Evolutionary conservation across 176 grass and related monocot species (phyloP).

Genomic region (Oryza brachyantha): DNA sequence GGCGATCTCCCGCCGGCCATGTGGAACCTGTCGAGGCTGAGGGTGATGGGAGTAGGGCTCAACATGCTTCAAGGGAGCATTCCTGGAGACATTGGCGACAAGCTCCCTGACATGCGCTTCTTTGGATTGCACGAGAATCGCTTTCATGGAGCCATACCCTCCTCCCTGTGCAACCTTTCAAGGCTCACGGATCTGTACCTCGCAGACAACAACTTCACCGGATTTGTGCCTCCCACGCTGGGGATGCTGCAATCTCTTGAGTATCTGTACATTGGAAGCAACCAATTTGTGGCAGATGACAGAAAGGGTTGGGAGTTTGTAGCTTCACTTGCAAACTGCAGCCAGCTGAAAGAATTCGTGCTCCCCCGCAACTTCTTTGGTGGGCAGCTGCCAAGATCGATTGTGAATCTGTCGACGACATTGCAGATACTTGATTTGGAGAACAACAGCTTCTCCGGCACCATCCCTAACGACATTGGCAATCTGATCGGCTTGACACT

Average conservation of each 20-base stretch:
- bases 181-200: background rate
- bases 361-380: background rate
- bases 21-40: background rate
- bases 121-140: background rate
- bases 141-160: background rate
- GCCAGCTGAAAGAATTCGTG: accelerated
- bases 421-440: background rate
- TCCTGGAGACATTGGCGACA: background rate
- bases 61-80: background rate
- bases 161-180: background rate
- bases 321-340: constrained; percentile 1
- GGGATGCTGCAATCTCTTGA: background rate
- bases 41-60: background rate
- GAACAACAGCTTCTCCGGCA: background rate
- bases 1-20: background rate
- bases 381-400: background rate
- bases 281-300: background rate
- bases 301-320: background rate
- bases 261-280: background rate
- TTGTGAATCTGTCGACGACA: background rate
- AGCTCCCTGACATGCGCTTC: background rate
- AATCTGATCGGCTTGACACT: background rate
- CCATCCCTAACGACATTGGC: background rate
- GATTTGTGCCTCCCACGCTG: background rate
- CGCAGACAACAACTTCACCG: background rate